Conservation (phyloP, 1,139 yeast genomes). For the Saccharomyces hybrid region DNA sequence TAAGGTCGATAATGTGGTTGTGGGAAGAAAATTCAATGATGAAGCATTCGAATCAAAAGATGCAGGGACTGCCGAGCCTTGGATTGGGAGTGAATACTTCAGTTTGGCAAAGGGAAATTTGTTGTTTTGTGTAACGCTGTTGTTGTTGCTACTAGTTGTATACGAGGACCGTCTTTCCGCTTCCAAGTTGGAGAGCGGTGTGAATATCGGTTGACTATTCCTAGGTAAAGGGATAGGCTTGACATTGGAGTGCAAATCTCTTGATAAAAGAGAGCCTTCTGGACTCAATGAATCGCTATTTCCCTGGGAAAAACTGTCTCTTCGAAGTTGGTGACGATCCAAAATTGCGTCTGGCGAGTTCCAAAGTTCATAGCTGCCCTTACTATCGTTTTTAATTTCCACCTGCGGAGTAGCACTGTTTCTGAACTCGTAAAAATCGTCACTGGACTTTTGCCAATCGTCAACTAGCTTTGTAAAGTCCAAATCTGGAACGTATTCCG, state of each 20-base stretch:
- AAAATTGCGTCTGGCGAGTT: background rate
- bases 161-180: conserved; percentile 14
- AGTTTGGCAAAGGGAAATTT: conserved; percentile 3
- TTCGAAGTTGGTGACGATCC: background rate
- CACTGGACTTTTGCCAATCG: conserved; percentile 22
- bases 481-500: conserved; percentile 62
- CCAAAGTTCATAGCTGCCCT: background rate
- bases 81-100: conserved; percentile 3
- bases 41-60: conserved; percentile 16
- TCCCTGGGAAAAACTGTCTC: background rate
- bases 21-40: conserved; percentile 13
- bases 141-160: conserved; percentile 5
- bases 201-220: conserved; percentile 7
- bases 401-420: background rate
- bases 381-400: background rate
- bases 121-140: conserved; percentile 1
- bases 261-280: conserved; percentile 13
- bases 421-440: conserved; percentile 6
- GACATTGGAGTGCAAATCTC: conserved; percentile 27
- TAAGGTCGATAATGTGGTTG: conserved; percentile 11
- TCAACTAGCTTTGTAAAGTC: conserved; percentile 37
- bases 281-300: conserved; percentile 9
- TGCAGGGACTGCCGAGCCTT: conserved; percentile 11
- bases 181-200: conserved; percentile 15
- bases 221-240: conserved; percentile 31